phyloP scores from a whole-genome alignment of 345 rosid species.

The Draba incana region DNA sequence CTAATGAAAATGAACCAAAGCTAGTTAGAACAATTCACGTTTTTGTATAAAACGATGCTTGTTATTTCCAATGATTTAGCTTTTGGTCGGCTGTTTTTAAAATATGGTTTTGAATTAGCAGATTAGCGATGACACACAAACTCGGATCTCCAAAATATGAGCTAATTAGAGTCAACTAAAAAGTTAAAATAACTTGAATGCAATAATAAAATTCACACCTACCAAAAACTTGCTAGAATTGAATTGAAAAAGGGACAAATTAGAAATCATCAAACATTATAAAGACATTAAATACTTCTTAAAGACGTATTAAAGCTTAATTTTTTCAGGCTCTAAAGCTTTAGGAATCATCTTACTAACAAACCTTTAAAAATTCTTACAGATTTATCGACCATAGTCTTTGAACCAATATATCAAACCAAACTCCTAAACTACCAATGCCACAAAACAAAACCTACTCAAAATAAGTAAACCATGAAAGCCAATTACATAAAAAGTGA shows the following conservation, averaged over 20 bases:
- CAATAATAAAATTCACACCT: constrained; percentile 12
- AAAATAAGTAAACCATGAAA: neutral
- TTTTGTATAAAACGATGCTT: neutral
- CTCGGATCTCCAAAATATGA: constrained; percentile 13
- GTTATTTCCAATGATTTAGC: constrained; percentile 11
- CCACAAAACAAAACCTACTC: neutral
- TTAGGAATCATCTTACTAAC: neutral
- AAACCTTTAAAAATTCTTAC: neutral
- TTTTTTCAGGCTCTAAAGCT: neutral
- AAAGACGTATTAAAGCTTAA: neutral
- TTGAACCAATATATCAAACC: neutral
- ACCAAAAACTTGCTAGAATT: constrained; percentile 17
- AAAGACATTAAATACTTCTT: neutral
- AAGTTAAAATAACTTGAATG: neutral
- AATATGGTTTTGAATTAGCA: constrained; percentile 11
- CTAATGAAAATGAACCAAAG: neutral
- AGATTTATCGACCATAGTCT: neutral
- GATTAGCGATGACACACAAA: constrained; percentile 4
- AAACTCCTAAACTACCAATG: neutral
- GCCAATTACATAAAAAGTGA: neutral
- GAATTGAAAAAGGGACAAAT: neutral
- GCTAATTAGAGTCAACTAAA: neutral
- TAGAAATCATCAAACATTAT: constrained; percentile 7
- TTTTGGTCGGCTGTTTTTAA: constrained; percentile 30
- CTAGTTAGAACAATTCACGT: too few relatives aligned